These are phyloP conservation scores for Aureobasidium leucospermi DNA, from an alignment of 2,329 filamentous ascomycete species.

Conservation along the genomic window DNA sequence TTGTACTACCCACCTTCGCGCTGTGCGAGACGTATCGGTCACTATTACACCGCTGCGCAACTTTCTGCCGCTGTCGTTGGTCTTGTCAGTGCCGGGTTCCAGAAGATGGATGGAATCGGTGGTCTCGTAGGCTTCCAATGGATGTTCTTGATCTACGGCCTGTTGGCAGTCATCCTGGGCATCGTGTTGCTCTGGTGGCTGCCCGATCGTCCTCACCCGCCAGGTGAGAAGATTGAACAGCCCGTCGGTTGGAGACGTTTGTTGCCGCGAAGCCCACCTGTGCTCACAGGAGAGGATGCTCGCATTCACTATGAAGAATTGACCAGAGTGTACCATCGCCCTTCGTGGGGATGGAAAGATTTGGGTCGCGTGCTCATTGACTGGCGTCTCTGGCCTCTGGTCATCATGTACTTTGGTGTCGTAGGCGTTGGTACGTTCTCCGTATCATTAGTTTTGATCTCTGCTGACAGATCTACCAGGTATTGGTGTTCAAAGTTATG, in stretches of 20 bases:
- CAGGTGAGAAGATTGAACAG: constrained; percentile 48
- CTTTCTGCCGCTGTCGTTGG: constrained; percentile 84
- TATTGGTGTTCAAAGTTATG: constrained; percentile 83
- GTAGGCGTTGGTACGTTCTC: constrained; percentile 63
- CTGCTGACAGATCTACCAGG: background rate
- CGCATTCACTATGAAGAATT: constrained; percentile 77
- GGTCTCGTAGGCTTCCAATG: constrained; percentile 78
- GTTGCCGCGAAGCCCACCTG: constrained; percentile 63
- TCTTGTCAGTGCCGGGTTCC: constrained; percentile 82
- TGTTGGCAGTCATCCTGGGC: constrained; percentile 66
- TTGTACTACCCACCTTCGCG: constrained; percentile 84
- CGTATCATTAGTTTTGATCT: background rate
- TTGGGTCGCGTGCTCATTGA: constrained; percentile 65
- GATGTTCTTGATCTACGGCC: constrained; percentile 88
- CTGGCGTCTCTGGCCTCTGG: constrained; percentile 81
- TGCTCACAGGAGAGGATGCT: constrained; percentile 69
- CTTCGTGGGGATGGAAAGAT: constrained; percentile 66
- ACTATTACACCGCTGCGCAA: constrained; percentile 84
- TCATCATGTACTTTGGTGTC: constrained; percentile 90
- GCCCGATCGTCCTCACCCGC: constrained; percentile 70
- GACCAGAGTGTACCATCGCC: constrained; percentile 68
- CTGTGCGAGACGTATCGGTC: constrained; percentile 79
- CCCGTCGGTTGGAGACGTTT: constrained; percentile 48
- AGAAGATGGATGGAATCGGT: constrained; percentile 73
- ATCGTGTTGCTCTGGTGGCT: constrained; percentile 80